These are phyloP conservation scores for Fraxinus latifolia DNA, from an alignment of 305 asterid species.

Conservation along the genomic window DNA sequence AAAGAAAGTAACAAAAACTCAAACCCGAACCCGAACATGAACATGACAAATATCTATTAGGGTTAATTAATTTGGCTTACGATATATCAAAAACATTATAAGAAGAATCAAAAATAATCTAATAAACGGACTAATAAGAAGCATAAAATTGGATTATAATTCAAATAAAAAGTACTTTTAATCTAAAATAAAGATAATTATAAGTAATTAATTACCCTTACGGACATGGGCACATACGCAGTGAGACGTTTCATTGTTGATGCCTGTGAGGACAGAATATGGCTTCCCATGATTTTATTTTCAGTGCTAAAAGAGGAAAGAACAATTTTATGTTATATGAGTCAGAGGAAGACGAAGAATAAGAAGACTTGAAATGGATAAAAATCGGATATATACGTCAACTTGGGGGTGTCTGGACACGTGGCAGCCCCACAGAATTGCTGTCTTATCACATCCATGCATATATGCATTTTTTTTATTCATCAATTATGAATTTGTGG, in stretches of 20 bases:
- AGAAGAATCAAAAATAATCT: neutral
- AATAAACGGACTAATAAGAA: neutral
- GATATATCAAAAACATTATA: neutral
- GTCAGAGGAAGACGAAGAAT: neutral
- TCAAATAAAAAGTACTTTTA: neutral
- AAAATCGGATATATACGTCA: neutral
- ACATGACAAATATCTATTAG: too few relatives aligned
- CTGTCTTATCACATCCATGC: neutral
- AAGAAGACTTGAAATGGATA: neutral
- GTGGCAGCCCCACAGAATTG: neutral
- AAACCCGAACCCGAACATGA: too few relatives aligned
- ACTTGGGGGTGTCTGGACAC: neutral
- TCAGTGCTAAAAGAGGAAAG: neutral
- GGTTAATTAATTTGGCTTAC: neutral
- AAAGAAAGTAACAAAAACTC: too few relatives aligned
- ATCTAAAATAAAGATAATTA: neutral
- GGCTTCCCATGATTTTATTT: conserved; percentile 24
- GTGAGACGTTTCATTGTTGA: conserved; percentile 29
- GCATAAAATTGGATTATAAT: neutral
- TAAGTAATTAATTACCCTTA: conserved; percentile 20
- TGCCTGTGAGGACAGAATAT: conserved; percentile 24
- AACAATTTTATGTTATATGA: neutral
- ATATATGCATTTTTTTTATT: too few relatives aligned
- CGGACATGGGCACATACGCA: conserved; percentile 26
- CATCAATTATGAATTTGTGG: neutral